Evolutionary conservation across 805 yeast species (phyloP), one percentile per base, ranked within the genome.

Genomic region (Candida patagonica): DNA sequence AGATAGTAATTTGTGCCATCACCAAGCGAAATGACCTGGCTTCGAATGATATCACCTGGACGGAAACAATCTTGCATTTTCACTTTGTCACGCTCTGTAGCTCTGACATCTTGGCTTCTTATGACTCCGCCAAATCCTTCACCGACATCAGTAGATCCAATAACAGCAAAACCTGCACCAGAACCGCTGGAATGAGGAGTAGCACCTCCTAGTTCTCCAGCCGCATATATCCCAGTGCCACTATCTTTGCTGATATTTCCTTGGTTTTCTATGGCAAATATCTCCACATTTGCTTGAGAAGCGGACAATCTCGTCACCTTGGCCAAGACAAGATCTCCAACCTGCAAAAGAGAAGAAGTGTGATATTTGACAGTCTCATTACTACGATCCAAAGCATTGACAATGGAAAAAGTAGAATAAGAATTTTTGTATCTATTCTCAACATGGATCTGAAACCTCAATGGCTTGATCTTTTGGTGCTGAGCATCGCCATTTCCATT

Each of bases 31-130:
- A 77, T 53, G 6, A 88, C 79, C 48, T 71, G 66, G 0, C 95
- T 96, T 45, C 95, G 70, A 2, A 92, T 83, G 38, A 92, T 74
- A 60, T 92, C 99, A 12, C 96, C 96, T 0, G 97, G 97, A 50
- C 73, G 73, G 62, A 79, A 92, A 55, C 87, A 71, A 15, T 84
- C 84, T 42, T 75, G 71, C 25, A 89, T 70, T 52, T 80, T 80
- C 24, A 87, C 88, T 53, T 76, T 75, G 56, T 92, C 98, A 53
- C 95, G 69, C 49, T 92, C 96, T 0, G 96, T 85, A 16, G 89
- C 79, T 44, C 96, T 70, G 1, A 92, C 77, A 60, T 92, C 98
- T 59, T 86, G 94, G 2, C 82, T 68, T 52, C 97, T 67, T 35
- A 88, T 79, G 6, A 86, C 68, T 0, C 94, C 97, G 52, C 81